A percentile compares a stretch with the other conserved stretches of the same genome.
Conservation (phyloP, 176 grass and related monocot genomes). For the Ampelocalamus luodianensis region DNA sequence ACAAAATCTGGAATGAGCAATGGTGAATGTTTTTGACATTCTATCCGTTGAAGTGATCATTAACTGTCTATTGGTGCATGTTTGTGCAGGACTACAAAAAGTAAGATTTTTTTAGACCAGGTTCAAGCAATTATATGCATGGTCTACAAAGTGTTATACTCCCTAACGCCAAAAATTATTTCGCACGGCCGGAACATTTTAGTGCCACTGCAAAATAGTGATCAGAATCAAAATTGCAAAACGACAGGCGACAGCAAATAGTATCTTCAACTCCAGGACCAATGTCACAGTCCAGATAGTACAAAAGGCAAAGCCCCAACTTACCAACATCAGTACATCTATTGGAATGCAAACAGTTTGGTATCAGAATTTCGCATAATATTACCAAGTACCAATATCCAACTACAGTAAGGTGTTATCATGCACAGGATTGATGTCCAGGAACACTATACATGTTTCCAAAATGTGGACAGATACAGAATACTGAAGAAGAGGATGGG, state of each 20-base stretch:
- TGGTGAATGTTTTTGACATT: background rate
- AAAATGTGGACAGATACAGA: conserved; percentile 41
- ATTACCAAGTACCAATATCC: conserved; percentile 33
- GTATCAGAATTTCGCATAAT: conserved; percentile 38
- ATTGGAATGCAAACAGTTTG: background rate
- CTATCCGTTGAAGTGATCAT: background rate
- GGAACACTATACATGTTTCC: conserved; percentile 51
- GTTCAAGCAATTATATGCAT: background rate
- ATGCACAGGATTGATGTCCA: conserved; percentile 24
- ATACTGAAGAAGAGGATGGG: background rate
- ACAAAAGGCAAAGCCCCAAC: conserved; percentile 2
- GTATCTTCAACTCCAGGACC: background rate
- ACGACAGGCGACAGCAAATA: background rate
- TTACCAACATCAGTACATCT: conserved; percentile 13
- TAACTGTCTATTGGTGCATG: background rate
- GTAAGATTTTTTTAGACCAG: background rate
- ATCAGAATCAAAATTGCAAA: background rate
- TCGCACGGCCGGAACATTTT: background rate
- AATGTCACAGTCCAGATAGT: conserved; percentile 5
- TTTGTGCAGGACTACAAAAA: background rate
- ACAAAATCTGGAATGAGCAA: background rate
- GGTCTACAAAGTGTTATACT: background rate
- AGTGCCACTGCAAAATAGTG: background rate
- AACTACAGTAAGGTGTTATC: conserved; percentile 8
- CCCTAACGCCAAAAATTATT: background rate